Conservation (phyloP, 2,329 filamentous ascomycete genomes). For the Epichloe amarillans region DNA sequence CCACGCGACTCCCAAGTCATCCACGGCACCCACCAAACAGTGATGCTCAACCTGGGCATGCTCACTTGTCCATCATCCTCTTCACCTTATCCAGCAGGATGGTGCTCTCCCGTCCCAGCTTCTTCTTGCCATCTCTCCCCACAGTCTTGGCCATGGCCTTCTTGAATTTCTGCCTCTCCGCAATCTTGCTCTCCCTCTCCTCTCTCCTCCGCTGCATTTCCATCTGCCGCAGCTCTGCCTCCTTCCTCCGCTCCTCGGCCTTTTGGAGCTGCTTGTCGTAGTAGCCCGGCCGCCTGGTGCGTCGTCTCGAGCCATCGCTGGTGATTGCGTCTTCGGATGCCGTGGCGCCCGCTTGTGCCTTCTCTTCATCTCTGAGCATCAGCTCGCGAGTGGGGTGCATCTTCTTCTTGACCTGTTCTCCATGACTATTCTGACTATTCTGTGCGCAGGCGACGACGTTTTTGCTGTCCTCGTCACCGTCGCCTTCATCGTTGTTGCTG, state of each 20-base stretch:
- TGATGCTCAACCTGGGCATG: not conserved
- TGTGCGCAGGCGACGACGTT: conserved; percentile 5
- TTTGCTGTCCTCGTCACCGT: conserved; percentile 6
- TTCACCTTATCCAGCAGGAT: conserved; percentile 67
- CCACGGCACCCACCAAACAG: too few relatives aligned
- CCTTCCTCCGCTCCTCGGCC: conserved; percentile 27
- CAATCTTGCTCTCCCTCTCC: conserved; percentile 53
- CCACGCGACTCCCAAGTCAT: too few relatives aligned
- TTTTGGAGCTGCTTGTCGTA: conserved; percentile 51
- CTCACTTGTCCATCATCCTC: conserved; percentile 21
- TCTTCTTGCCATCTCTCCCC: conserved; percentile 61
- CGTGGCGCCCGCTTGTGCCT: conserved; percentile 18
- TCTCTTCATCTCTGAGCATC: conserved; percentile 26
- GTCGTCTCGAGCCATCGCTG: conserved; percentile 21
- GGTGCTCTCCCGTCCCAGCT: conserved; percentile 68
- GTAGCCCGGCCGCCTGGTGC: conserved; percentile 35
- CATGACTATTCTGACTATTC: not conserved
- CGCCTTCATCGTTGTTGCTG: conserved; percentile 7
- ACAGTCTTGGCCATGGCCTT: conserved; percentile 63
- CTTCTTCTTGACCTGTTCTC: conserved; percentile 11
- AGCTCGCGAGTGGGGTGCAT: conserved; percentile 26
- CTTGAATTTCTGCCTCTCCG: conserved; percentile 50
- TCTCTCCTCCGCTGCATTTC: conserved; percentile 37
- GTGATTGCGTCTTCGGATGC: conserved; percentile 1
- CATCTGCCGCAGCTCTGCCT: conserved; percentile 27